Evolutionary conservation across 371 early-diverging fungal genomes (phyloP), one percentile per base, ranked within the genome.

Genomic region (Mortierella sp.): DNA sequence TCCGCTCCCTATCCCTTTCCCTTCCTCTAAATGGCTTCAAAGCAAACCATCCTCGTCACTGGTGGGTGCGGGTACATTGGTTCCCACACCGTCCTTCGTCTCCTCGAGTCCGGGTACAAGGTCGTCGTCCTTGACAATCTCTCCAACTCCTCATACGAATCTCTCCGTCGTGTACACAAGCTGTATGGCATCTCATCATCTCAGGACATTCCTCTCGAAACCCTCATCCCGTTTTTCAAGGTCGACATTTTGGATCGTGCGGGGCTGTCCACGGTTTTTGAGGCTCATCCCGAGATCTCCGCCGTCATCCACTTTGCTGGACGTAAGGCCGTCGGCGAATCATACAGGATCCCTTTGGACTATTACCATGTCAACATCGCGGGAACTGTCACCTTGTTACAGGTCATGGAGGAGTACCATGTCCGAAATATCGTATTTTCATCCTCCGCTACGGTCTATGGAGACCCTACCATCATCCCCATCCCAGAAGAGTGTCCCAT

Each of bases 1-100:
- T 18, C 26, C 30, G 53, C 14, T 14, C 54, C 42, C 14, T 31
- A 48, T 24, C 34, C 21, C 1, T 13, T 49, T 48, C 30, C 54
- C 14, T 54, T 26, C 46, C 27, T n/a, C 23, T 28, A 19, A 61
- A 73, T 73, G 74, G 62, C 68, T 8, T 55, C 59, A 41, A 64
- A 81, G 50, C 67, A 71, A 50, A 73, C 65, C 74, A 89, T 95
- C 51, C 86, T 96, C 47, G 95, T 96, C 54, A 94, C 95, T 19
- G 96, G 96, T 13, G 96, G 95, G 21, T 91, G 94, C 67, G 96
- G 96, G 5, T 96, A 93, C 72, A 94, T 96, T 62, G 96, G 96
- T 26, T 92, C 93, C 27, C 95, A 95, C 84, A 94, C 95, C 0
- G 92, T 91, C 26, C 71, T 94, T 26, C 93, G 93, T 64, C 86